Conservation (phyloP, 2,329 filamentous ascomycete genomes). For the Aspergillus versicolor region DNA sequence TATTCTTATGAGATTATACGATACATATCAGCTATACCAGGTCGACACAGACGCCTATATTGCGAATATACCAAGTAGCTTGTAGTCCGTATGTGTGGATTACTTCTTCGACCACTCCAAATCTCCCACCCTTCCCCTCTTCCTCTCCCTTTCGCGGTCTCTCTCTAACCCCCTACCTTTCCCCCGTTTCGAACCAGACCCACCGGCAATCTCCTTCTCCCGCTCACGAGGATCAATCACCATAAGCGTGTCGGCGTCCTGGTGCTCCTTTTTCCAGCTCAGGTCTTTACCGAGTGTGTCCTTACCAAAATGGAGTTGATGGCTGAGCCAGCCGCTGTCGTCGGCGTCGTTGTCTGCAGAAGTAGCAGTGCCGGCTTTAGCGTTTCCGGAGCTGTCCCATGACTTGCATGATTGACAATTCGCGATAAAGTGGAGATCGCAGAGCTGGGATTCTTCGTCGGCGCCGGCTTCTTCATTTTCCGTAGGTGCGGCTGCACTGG, state of each 20-base stretch:
- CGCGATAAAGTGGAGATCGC: conserved; percentile 93
- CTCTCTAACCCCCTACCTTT: conserved; percentile 41
- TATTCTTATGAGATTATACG: too few relatives aligned
- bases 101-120: conserved; percentile 33
- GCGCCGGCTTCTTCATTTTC: conserved; percentile 47
- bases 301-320: conserved; percentile 80
- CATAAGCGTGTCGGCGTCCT: conserved; percentile 67
- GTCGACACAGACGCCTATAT: not conserved
- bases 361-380: conserved; percentile 50
- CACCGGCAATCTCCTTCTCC: conserved; percentile 68
- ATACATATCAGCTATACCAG: too few relatives aligned
- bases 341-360: conserved; percentile 46
- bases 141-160: conserved; percentile 39
- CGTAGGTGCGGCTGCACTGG: conserved; percentile 10
- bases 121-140: conserved; percentile 32
- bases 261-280: conserved; percentile 84
- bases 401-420: conserved; percentile 89
- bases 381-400: conserved; percentile 63
- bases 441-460: conserved; percentile 72
- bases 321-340: conserved; percentile 76
- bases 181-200: conserved; percentile 45
- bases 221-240: conserved; percentile 92
- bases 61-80: not conserved
- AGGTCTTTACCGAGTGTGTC: conserved; percentile 89
- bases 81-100: not conserved